Conservation (phyloP, 768 basidiomycete genomes). For the Lentinula sp. region DNA sequence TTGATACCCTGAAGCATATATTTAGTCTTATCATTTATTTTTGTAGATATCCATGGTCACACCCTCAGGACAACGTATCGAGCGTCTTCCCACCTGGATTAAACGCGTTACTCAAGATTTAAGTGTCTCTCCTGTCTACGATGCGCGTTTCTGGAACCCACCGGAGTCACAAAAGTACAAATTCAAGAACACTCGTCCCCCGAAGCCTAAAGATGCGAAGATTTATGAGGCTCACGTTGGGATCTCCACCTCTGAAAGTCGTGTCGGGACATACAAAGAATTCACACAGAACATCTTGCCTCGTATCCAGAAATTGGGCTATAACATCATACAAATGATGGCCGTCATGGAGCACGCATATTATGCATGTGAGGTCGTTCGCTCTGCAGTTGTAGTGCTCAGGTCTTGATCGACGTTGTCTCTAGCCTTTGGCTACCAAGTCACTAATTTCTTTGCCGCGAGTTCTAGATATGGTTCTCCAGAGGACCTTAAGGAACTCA, state of each 20-base stretch:
- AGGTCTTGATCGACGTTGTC: slow-evolving; percentile 9
- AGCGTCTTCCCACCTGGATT: slow-evolving; percentile 93
- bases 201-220: slow-evolving; percentile 57
- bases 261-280: slow-evolving; percentile 94
- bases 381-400: slow-evolving; percentile 3
- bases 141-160: slow-evolving; percentile 99
- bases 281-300: slow-evolving; percentile 83
- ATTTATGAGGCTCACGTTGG: slow-evolving; percentile 99
- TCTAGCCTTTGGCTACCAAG: slow-evolving; percentile 94
- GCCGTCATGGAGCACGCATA: slow-evolving; percentile 98
- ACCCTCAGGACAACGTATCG: slow-evolving; percentile 75
- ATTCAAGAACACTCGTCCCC: slow-evolving; percentile 76
- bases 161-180: slow-evolving; percentile 62
- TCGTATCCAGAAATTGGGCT: slow-evolving; percentile 86
- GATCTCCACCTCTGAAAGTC: slow-evolving; percentile 81
- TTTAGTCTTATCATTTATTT: background rate
- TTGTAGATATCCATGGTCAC: slow-evolving; percentile 84
- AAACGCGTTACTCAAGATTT: slow-evolving; percentile 94
- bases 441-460: slow-evolving; percentile 95
- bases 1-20: background rate
- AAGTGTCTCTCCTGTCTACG: slow-evolving; percentile 82
- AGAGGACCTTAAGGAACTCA: slow-evolving; percentile 91
- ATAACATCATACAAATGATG: slow-evolving; percentile 98
- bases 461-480: slow-evolving; percentile 95
- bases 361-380: slow-evolving; percentile 74